phyloP scores from a whole-genome alignment of 129 eudicot species.

The sunflower (Helianthus annuus) region DNA sequence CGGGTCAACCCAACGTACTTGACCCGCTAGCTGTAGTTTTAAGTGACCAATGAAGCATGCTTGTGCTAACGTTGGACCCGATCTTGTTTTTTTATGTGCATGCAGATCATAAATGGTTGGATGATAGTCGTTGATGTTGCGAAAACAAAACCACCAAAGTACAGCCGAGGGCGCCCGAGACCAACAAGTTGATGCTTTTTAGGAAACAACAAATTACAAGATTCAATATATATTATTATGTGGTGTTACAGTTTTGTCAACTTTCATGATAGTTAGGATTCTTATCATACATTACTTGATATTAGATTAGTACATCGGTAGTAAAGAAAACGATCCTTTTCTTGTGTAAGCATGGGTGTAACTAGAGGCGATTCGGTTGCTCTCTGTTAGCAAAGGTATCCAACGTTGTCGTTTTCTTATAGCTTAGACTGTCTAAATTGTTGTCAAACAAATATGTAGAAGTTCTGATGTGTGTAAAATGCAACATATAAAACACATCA shows the following conservation, averaged over 20 bases:
- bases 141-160: conserved; percentile 65
- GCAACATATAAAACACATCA: no score
- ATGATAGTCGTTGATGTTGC: conserved; percentile 97
- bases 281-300: neutral
- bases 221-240: neutral
- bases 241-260: neutral
- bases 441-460: no score
- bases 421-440: no score
- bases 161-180: conserved; percentile 59
- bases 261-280: conserved; percentile 2
- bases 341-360: no score
- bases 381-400: no score
- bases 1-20: neutral
- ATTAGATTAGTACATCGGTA: neutral
- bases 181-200: conserved; percentile 17
- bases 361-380: no score
- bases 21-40: neutral
- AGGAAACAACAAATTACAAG: neutral
- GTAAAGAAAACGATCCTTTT: neutral
- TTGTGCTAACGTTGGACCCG: conserved; percentile 11
- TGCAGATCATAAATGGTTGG: conserved; percentile 97
- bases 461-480: no score
- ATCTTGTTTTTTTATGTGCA: conserved; percentile 10
- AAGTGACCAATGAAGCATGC: neutral
- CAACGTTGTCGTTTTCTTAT: no score